Evolutionary conservation across 768 basidiomycete species (phyloP), one percentile per base, ranked within the genome.

Genomic region (Astraeus odoratus): DNA sequence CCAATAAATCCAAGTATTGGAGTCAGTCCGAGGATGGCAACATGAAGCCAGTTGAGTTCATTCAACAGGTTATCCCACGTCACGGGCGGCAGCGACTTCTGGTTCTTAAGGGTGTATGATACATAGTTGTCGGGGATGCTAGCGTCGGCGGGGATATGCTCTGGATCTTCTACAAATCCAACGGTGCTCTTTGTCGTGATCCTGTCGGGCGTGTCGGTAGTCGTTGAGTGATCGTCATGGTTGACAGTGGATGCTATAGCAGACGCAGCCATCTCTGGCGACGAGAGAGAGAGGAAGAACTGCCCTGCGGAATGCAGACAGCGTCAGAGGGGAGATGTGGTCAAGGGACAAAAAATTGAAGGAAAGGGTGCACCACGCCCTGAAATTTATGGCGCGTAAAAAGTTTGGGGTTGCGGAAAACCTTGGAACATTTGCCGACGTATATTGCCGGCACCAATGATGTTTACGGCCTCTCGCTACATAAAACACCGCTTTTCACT

Each of bases 121-220:
- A 90, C 86, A 56, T 89, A 90, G 71, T 90, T 88, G 65, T 88
- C 86, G 13, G 85, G 83, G 47, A 87, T 80, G 57, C 78, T 73
- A 55, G 74, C 60, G 60, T 81, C 80, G 50, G 65, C 61, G 40
- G 75, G 77, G 6, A 43, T 22, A 22, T 60, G 51, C 0, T 60
- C 64, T 5, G 63, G 57, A 41, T 64, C 49, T 1, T 61, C 56
- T 16, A 60, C 54, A 9, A 58, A 58, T 1, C 42, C 44, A 5
- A 26, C 10, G 1, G 46, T 10, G 33, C 48, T 38, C 5, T 48
- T 34, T 2, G 46, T 43, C 39, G 49, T 48, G 20, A 19, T 15
- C n/a, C 27, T n/a, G n/a, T n/a, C 8, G n/a, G 25, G 23, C 20
- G 13, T 41, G 8, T n/a, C n/a, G n/a, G n/a, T n/a, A n/a, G 36